These are phyloP conservation scores for Salix exigua DNA, from an alignment of 345 rosid genomes.

Conservation along the genomic window DNA sequence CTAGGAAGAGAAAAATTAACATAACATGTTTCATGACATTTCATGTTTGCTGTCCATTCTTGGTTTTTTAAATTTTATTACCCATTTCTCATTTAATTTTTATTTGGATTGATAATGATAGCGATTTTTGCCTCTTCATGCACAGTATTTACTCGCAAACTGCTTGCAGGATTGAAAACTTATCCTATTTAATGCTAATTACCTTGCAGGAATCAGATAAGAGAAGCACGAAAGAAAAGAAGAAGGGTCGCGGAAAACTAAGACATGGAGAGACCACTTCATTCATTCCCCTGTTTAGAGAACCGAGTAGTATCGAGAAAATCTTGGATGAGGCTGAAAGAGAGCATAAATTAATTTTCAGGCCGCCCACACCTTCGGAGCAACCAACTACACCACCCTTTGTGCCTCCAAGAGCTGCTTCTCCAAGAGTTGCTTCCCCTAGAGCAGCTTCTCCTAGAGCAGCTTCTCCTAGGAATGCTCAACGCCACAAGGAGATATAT, in stretches of 20 bases:
- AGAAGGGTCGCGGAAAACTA: slow-evolving; percentile 52
- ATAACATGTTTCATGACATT: background rate
- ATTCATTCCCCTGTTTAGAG: slow-evolving; percentile 73
- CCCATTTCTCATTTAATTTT: background rate
- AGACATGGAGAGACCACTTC: slow-evolving; percentile 71
- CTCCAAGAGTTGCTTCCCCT: slow-evolving; percentile 28
- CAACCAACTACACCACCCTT: slow-evolving; percentile 45
- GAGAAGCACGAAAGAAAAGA: slow-evolving; percentile 57
- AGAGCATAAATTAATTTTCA: slow-evolving; percentile 62
- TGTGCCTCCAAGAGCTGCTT: slow-evolving; percentile 31
- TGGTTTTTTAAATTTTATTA: background rate
- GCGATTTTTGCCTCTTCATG: background rate
- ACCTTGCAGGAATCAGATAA: slow-evolving; percentile 26
- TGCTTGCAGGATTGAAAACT: background rate
- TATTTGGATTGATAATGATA: background rate
- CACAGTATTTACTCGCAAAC: background rate
- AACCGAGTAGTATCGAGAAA: slow-evolving; percentile 90
- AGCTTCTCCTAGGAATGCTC: slow-evolving; percentile 40
- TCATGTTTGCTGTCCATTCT: background rate
- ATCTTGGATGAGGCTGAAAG: slow-evolving; percentile 90
- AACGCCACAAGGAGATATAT: slow-evolving; percentile 43
- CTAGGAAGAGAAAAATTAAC: background rate
- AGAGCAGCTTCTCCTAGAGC: slow-evolving; percentile 50
- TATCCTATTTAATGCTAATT: background rate
- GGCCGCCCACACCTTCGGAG: slow-evolving; percentile 66